Conservation (phyloP, 2,329 filamentous ascomycete species). For the Tympanopsis confertula region DNA sequence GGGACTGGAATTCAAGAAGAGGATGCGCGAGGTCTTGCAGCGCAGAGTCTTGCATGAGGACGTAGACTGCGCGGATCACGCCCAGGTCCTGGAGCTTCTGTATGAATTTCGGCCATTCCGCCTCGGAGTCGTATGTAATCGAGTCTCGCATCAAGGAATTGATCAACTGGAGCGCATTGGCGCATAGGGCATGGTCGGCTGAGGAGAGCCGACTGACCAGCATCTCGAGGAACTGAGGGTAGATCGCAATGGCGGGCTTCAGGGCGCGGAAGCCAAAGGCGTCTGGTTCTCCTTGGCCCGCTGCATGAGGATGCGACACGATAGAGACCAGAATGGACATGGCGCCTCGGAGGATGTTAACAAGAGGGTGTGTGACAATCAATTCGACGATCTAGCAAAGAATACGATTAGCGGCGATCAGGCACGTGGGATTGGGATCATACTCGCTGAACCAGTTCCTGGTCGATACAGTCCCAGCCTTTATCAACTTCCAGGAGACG, state of each 20-base stretch:
- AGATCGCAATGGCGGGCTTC: conserved; percentile 56
- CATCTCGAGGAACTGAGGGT: conserved; percentile 62
- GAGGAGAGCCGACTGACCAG: conserved; percentile 59
- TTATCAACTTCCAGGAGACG: conserved; percentile 61
- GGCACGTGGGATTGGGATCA: neutral
- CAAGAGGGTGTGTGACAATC: conserved; percentile 61
- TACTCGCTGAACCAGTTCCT: conserved; percentile 32
- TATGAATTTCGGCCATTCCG: conserved; percentile 65
- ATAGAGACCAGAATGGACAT: conserved; percentile 66
- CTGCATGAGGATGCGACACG: conserved; percentile 21
- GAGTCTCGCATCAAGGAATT: conserved; percentile 65
- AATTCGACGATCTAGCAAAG: conserved; percentile 40
- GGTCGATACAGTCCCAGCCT: conserved; percentile 55
- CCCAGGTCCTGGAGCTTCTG: conserved; percentile 62
- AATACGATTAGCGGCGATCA: neutral
- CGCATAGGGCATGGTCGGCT: conserved; percentile 62
- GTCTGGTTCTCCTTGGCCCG: conserved; percentile 16
- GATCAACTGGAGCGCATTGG: conserved; percentile 62
- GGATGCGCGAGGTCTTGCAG: conserved; percentile 59
- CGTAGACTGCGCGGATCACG: conserved; percentile 59
- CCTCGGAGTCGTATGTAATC: conserved; percentile 44
- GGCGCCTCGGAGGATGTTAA: conserved; percentile 64
- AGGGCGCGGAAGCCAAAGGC: conserved; percentile 58
- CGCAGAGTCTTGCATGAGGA: conserved; percentile 61
- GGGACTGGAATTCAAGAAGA: conserved; percentile 57